Evolutionary conservation across 805 yeast species (phyloP).

Genomic region (Priceomyces castillae): DNA sequence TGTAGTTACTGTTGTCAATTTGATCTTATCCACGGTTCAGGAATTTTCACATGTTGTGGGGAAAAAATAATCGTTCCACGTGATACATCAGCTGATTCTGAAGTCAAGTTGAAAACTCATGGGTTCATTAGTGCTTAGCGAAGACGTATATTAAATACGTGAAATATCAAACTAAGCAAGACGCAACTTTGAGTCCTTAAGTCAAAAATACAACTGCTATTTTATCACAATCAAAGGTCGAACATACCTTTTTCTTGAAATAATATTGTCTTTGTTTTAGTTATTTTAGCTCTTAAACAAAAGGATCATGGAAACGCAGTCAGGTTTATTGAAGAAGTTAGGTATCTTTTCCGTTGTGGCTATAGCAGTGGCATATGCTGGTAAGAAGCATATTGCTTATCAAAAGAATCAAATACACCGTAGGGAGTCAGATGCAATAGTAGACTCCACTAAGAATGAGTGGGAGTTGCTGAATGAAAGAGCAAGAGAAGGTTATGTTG

Average conservation of each 20-base stretch:
- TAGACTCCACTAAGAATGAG: slow-evolving; percentile 28
- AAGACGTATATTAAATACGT: too few relatives aligned
- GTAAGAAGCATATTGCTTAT: slow-evolving; percentile 34
- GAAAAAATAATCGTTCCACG: too few relatives aligned
- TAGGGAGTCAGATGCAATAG: slow-evolving; percentile 34
- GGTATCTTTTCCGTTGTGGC: slow-evolving; percentile 32
- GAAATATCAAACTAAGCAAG: too few relatives aligned
- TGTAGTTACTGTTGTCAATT: not conserved
- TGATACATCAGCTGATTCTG: too few relatives aligned
- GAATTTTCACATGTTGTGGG: not conserved
- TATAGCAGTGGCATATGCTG: slow-evolving; percentile 28
- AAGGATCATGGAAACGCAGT: slow-evolving; percentile 32
- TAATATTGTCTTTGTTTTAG: not conserved
- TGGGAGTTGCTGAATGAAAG: slow-evolving; percentile 23
- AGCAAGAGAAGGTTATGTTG: slow-evolving; percentile 63
- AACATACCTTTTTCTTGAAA: too few relatives aligned
- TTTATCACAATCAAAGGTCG: too few relatives aligned
- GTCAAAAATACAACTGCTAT: too few relatives aligned
- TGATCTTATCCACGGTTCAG: not conserved
- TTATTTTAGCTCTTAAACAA: not conserved
- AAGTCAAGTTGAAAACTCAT: too few relatives aligned
- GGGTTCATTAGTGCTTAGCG: too few relatives aligned
- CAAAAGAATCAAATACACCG: slow-evolving; percentile 35
- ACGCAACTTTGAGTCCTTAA: too few relatives aligned
- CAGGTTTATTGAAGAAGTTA: slow-evolving; percentile 33